Evolutionary conservation across 2,329 filamentous ascomycete species (phyloP).

Genomic region (Drechmeria coniospora): DNA sequence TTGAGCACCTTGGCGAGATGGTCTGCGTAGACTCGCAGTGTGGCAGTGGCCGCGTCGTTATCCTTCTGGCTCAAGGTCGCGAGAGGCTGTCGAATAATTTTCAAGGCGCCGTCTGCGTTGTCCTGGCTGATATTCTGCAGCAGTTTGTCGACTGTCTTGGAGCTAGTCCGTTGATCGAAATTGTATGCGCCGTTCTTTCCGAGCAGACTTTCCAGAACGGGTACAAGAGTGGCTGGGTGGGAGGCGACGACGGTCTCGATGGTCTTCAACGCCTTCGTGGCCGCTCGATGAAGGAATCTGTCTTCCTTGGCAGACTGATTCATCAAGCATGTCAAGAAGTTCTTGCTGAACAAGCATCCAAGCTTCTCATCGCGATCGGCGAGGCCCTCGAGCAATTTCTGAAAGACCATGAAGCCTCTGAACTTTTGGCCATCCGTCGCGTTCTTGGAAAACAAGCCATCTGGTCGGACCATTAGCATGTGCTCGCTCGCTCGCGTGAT

Average conservation of each 20-base stretch:
- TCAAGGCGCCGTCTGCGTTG: conserved; percentile 38
- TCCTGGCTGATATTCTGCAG: conserved; percentile 42
- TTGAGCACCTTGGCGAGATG: conserved; percentile 38
- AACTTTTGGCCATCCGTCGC: conserved; percentile 83
- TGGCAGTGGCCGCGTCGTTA: conserved; percentile 12
- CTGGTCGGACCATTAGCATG: conserved; percentile 27
- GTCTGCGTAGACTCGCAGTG: conserved; percentile 33
- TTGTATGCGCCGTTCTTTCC: conserved; percentile 55
- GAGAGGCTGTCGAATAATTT: conserved; percentile 30
- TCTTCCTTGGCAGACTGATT: conserved; percentile 70
- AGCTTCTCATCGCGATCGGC: conserved; percentile 30
- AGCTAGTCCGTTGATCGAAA: conserved; percentile 76
- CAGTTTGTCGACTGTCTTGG: conserved; percentile 67
- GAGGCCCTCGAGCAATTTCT: conserved; percentile 49
- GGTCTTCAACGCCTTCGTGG: conserved; percentile 57
- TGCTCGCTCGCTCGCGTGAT: too few species aligned
- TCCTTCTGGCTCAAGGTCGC: conserved; percentile 12
- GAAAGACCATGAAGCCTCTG: conserved; percentile 79
- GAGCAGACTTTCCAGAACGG: conserved; percentile 53
- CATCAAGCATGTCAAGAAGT: conserved; percentile 66
- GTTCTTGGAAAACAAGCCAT: conserved; percentile 66
- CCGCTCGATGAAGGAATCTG: conserved; percentile 65
- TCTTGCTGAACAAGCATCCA: conserved; percentile 59
- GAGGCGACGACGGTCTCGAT: conserved; percentile 50
- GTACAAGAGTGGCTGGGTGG: conserved; percentile 41